Conservation (phyloP, 306 rosid species). For the Macrotyloma uniflorum region DNA sequence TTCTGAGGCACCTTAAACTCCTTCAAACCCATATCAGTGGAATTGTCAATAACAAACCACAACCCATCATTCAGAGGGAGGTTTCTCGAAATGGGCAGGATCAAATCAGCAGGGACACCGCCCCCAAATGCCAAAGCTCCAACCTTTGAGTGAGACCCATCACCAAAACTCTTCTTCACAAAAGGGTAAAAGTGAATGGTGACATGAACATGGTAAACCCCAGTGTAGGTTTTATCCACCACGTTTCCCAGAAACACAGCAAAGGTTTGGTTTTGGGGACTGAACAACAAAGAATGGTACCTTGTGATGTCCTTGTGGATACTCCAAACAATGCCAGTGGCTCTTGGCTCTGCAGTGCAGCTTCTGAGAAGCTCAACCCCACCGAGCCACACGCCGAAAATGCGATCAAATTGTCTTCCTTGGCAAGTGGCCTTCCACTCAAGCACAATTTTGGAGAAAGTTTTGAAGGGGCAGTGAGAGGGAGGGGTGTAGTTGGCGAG, state of each 20-base stretch:
- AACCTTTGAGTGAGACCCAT: neutral
- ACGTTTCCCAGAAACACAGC: slow-evolving; percentile 79
- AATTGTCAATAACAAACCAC: slow-evolving; percentile 71
- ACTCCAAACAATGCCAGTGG: slow-evolving; percentile 81
- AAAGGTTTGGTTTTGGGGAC: slow-evolving; percentile 70
- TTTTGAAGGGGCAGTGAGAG: slow-evolving; percentile 49
- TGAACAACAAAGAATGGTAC: slow-evolving; percentile 64
- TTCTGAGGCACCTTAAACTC: slow-evolving; percentile 69
- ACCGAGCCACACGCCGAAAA: slow-evolving; percentile 90
- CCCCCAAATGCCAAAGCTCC: slow-evolving; percentile 35
- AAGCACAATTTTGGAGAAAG: slow-evolving; percentile 66
- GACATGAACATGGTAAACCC: slow-evolving; percentile 80
- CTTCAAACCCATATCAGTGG: slow-evolving; percentile 53
- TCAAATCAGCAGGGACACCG: slow-evolving; percentile 75
- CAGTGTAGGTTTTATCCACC: slow-evolving; percentile 69
- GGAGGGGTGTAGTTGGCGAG: slow-evolving; percentile 70
- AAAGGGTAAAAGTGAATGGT: slow-evolving; percentile 66
- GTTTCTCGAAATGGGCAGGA: slow-evolving; percentile 73
- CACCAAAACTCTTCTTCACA: neutral
- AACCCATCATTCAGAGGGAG: slow-evolving; percentile 74
- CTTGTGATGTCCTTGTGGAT: slow-evolving; percentile 85
- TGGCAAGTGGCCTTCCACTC: slow-evolving; percentile 78
- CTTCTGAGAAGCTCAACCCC: slow-evolving; percentile 92
- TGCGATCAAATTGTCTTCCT: slow-evolving; percentile 89
- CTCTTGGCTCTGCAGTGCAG: slow-evolving; percentile 85